Conservation (phyloP, 495 filamentous ascomycete genomes). For the Aspergillus haitiensis region DNA sequence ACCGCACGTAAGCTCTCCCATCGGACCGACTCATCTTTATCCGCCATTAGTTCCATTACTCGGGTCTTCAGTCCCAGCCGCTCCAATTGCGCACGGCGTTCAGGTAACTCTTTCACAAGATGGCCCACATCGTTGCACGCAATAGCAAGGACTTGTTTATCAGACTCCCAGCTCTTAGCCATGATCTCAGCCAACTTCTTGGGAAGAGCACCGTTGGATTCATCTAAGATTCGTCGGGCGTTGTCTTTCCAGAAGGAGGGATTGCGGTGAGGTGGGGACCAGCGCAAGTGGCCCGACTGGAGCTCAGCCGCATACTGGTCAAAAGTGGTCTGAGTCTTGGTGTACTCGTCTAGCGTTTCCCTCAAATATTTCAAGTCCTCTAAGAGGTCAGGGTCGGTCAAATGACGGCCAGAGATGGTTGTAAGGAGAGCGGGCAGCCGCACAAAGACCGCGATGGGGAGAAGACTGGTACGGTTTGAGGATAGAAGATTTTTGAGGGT, state of each 20-base stretch:
- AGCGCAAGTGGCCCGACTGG: conserved; percentile 83
- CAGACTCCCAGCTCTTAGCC: conserved; percentile 79
- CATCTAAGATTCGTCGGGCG: conserved; percentile 86
- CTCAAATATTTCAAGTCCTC: conserved; percentile 77
- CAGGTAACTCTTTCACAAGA: conserved; percentile 87
- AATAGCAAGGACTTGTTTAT: conserved; percentile 94
- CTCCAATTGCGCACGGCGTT: conserved; percentile 79
- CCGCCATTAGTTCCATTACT: conserved; percentile 95
- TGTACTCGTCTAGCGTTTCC: conserved; percentile 86
- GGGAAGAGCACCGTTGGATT: conserved; percentile 73
- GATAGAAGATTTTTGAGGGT: conserved; percentile 83
- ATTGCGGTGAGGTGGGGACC: conserved; percentile 93
- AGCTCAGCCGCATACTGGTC: conserved; percentile 93
- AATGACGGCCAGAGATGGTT: conserved; percentile 78
- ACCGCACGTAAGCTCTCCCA: conserved; percentile 95
- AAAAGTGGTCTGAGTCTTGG: conserved; percentile 94
- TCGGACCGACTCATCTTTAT: conserved; percentile 82
- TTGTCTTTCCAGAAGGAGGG: conserved; percentile 93
- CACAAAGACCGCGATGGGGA: conserved; percentile 78
- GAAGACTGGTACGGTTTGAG: conserved; percentile 70
- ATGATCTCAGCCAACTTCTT: conserved; percentile 87
- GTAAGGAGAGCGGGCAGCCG: conserved; percentile 78
- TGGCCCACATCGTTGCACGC: conserved; percentile 91
- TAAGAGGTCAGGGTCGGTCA: conserved; percentile 84
- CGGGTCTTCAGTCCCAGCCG: conserved; percentile 85